A percentile compares a stretch with the other conserved stretches of the same genome.
Evolutionary conservation across 352 stramenopile species (phyloP).

Genomic region (Phytopythium aichiense): DNA sequence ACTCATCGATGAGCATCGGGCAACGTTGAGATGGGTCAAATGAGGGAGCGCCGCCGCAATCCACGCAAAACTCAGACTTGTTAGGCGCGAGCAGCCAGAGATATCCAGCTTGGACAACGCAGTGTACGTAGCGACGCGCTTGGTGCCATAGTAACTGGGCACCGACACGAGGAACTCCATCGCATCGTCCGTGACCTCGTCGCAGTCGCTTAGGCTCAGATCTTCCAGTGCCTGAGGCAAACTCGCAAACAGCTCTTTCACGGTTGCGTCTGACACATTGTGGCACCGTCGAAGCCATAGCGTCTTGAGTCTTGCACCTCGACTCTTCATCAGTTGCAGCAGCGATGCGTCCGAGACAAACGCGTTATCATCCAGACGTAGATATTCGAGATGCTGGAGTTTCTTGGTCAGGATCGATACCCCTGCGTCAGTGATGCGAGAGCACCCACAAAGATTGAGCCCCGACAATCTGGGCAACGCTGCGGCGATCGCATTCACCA

Average conservation of each 20-base stretch:
- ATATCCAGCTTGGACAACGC: slow-evolving; percentile 47
- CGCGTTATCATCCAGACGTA: slow-evolving; percentile 46
- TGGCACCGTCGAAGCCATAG: slow-evolving; percentile 40
- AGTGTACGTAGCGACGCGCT: slow-evolving; percentile 36
- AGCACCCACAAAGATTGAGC: slow-evolving; percentile 47
- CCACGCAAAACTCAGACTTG: slow-evolving; percentile 51
- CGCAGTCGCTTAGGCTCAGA: slow-evolving; percentile 53
- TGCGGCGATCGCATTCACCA: slow-evolving; percentile 29
- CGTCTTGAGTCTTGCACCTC: slow-evolving; percentile 23
- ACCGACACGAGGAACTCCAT: slow-evolving; percentile 58
- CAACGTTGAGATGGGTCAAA: slow-evolving; percentile 37
- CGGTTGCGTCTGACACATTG: slow-evolving; percentile 29
- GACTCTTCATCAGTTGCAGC: slow-evolving; percentile 28
- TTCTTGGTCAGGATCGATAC: slow-evolving; percentile 42
- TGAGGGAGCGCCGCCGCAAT: slow-evolving; percentile 62
- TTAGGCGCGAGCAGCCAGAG: slow-evolving; percentile 42
- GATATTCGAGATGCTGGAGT: slow-evolving; percentile 19
- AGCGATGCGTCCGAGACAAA: slow-evolving; percentile 40
- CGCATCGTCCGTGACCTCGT: slow-evolving; percentile 37
- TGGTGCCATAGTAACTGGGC: slow-evolving; percentile 50
- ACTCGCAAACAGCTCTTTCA: slow-evolving; percentile 47
- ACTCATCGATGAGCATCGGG: slow-evolving; percentile 34
- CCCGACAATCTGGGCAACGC: slow-evolving; percentile 32
- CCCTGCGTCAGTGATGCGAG: slow-evolving; percentile 48
- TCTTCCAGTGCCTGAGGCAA: slow-evolving; percentile 47